These are phyloP conservation scores for Madurella mycetomatis DNA, from an alignment of 2,329 filamentous ascomycete genomes.

Conservation along the genomic window DNA sequence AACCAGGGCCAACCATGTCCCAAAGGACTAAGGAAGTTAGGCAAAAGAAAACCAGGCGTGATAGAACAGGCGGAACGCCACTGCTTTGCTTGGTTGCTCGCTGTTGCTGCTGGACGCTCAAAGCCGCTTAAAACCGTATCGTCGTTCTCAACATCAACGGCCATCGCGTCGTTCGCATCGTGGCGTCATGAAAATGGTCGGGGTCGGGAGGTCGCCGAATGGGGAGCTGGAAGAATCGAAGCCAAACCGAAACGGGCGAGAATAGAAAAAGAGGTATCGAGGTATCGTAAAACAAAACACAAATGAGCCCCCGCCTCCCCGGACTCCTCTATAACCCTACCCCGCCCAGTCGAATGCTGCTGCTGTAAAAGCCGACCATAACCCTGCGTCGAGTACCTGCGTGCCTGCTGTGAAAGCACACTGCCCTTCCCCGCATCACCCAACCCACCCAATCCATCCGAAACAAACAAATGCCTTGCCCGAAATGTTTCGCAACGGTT, in stretches of 20 bases:
- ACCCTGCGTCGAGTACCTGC: background rate
- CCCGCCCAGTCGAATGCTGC: background rate
- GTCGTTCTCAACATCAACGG: too few species aligned
- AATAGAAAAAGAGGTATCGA: background rate
- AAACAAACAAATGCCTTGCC: background rate
- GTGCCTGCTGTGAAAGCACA: background rate
- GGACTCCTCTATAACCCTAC: background rate
- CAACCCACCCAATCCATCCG: background rate
- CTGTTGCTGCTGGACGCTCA: too few species aligned
- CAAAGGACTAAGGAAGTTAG: too few species aligned
- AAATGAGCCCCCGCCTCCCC: background rate
- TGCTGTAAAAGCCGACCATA: background rate
- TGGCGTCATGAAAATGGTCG: too few species aligned
- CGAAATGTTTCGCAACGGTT: background rate
- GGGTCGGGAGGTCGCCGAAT: too few species aligned
- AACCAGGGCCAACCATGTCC: too few species aligned
- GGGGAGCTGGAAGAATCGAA: background rate
- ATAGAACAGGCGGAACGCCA: too few species aligned
- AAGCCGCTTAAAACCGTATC: too few species aligned
- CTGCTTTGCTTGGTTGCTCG: too few species aligned
- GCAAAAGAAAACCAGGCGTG: too few species aligned
- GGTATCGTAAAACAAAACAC: background rate
- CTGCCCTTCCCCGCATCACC: background rate
- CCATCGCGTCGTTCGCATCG: too few species aligned
- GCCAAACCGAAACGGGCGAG: background rate